A percentile compares a stretch with the other conserved stretches of the same genome.
phyloP scores from a whole-genome alignment of 805 yeast genomes.

The Cyberlindnera veronae region DNA sequence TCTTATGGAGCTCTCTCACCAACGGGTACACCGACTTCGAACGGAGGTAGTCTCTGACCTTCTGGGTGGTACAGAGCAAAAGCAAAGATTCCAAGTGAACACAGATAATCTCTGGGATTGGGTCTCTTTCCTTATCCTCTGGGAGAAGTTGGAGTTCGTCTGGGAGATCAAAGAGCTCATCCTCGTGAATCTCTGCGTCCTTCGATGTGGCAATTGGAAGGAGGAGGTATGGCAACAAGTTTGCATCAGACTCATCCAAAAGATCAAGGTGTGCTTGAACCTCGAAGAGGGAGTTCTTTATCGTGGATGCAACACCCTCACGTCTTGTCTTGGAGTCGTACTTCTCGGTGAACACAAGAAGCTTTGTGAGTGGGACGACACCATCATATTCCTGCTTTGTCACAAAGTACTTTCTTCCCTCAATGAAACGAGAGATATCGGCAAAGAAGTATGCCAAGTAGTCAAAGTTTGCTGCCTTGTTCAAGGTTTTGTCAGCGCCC shows the following conservation, averaged over 20 bases:
- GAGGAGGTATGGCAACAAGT: slow-evolving; percentile 75
- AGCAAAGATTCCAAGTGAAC: slow-evolving; percentile 78
- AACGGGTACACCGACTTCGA: slow-evolving; percentile 81
- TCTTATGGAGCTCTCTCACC: slow-evolving; percentile 80
- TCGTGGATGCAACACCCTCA: slow-evolving; percentile 89
- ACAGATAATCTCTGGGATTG: slow-evolving; percentile 56
- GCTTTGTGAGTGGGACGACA: slow-evolving; percentile 76
- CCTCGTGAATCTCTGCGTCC: slow-evolving; percentile 67
- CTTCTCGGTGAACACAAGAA: slow-evolving; percentile 78
- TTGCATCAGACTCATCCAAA: slow-evolving; percentile 57
- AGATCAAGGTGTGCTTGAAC: slow-evolving; percentile 60
- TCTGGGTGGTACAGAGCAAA: slow-evolving; percentile 70
- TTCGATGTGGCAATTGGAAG: slow-evolving; percentile 79
- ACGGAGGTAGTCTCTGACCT: slow-evolving; percentile 73
- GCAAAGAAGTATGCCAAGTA: slow-evolving; percentile 87
- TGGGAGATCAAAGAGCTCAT: slow-evolving; percentile 83
- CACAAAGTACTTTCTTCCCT: slow-evolving; percentile 76
- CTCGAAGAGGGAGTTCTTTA: slow-evolving; percentile 86
- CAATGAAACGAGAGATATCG: slow-evolving; percentile 73
- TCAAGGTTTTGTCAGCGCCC: slow-evolving; percentile 70
- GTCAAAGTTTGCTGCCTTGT: slow-evolving; percentile 72
- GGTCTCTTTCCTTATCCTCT: slow-evolving; percentile 74
- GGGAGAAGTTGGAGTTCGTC: slow-evolving; percentile 81
- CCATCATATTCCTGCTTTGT: slow-evolving; percentile 68
- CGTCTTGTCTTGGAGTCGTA: slow-evolving; percentile 77